Evolutionary conservation across 2,329 filamentous ascomycete genomes (phyloP), one percentile per base, ranked within the genome.

Genomic region (Karstenula rhodostoma): DNA sequence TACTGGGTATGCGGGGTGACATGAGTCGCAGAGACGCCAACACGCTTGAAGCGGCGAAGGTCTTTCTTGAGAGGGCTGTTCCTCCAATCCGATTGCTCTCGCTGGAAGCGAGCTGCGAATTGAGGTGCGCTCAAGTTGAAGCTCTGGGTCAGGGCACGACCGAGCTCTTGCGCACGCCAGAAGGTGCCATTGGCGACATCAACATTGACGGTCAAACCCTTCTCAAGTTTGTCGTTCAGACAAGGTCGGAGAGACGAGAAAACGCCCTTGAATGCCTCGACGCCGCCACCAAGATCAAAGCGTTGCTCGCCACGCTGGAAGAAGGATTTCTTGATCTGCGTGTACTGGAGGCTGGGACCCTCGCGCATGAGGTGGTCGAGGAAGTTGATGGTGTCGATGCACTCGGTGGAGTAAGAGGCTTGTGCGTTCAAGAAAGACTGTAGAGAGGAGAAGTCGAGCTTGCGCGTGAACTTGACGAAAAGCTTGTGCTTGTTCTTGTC

Each of bases 131-230:
- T 65, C 19, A 68, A 69, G 53, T 67, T 67, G 52, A 77, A 76
- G 9, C 67, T 69, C 22, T 73, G 66, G 15, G 65, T 48, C 6
- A 83, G 61, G 43, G 78, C 75, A 32, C 77, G 74, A n/a, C 61
- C 62, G 8, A 78, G 68, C 23, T 67, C 64, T 42, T 75, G 71
- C 1, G 77, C 61, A 40, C 82, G 84, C 90, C 92, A 98, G 80
- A 99, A 99, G 13, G 91, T 91, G 0, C 92, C 91, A 73, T 98
- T 97, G 58, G 94, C 90, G 32, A 97, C 90, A 71, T 99, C 94
- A 12, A 96, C 88, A 68, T 97, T 98, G 73, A 99, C 81, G 0
- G 91, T 87, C 6, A 98, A 83, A 9, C 87, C 87, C 27, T 86
- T 85, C 33, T 86, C 84, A 64, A 73, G 58, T 64, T 69, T 61